phyloP scores from a whole-genome alignment of 352 stramenopile species.

The Globisporangium solare region DNA sequence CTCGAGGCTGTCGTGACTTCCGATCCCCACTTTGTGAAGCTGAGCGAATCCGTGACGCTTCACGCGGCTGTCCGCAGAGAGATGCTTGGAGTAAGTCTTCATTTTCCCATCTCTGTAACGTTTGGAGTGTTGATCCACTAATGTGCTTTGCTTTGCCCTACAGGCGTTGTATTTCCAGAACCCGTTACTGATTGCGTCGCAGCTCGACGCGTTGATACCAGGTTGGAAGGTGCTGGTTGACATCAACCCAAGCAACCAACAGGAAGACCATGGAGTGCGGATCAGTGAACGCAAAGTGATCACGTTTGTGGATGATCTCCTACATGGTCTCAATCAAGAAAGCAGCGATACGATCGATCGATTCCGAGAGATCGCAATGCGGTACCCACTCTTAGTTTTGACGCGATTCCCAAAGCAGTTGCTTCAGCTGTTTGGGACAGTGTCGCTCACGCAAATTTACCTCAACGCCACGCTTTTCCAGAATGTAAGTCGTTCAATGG shows the following conservation, averaged over 20 bases:
- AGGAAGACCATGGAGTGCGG: constrained; percentile 8
- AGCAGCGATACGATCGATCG: constrained; percentile 46
- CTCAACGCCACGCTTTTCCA: constrained; percentile 54
- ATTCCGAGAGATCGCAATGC: constrained; percentile 51
- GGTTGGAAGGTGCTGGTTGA: constrained; percentile 51
- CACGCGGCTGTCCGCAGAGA: constrained; percentile 23
- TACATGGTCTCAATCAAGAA: constrained; percentile 40
- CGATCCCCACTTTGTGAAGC: constrained; percentile 26
- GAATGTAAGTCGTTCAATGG: constrained; percentile 30
- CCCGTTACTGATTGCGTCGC: constrained; percentile 34
- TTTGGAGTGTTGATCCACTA: not conserved
- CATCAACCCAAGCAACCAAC: constrained; percentile 17
- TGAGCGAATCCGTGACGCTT: constrained; percentile 13
- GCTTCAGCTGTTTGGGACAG: constrained; percentile 45
- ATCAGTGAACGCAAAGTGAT: constrained; percentile 22
- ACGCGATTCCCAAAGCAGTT: constrained; percentile 42
- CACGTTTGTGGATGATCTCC: constrained; percentile 40
- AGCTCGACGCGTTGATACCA: constrained; percentile 47
- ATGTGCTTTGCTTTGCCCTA: constrained; percentile 6
- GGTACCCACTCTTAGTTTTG: constrained; percentile 50
- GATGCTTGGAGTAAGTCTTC: constrained; percentile 44
- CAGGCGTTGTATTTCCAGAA: constrained; percentile 63
- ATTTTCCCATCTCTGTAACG: not conserved
- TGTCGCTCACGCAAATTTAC: constrained; percentile 70
- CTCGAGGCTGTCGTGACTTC: constrained; percentile 39